Percentiles rank a stretch among this genome's conserved stretches.
Conservation (phyloP, 257 asterid genomes). For the Cruciata laevipes region DNA sequence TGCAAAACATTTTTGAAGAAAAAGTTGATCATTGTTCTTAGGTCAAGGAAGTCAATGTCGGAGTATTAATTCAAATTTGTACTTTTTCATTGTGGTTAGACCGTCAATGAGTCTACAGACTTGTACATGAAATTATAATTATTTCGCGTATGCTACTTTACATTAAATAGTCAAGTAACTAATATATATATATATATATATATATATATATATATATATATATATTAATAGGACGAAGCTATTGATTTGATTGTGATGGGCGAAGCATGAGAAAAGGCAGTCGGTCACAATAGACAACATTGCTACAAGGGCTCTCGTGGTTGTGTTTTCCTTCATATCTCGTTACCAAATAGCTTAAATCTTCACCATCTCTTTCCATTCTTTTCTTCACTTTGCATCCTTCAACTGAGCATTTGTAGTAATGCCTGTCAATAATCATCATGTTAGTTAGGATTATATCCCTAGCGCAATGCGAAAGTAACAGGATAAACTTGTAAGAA, state of each 20-base stretch:
- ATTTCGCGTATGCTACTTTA: background rate
- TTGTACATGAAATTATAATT: too few species aligned
- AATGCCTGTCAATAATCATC: conserved; percentile 17
- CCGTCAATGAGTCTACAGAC: too few species aligned
- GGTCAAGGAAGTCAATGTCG: too few species aligned
- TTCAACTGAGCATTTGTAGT: conserved; percentile 25
- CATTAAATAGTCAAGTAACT: background rate
- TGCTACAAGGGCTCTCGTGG: conserved; percentile 20
- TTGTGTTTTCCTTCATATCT: conserved; percentile 30
- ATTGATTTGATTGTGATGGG: conserved; percentile 11
- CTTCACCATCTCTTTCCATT: conserved; percentile 30
- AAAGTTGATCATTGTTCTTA: too few species aligned
- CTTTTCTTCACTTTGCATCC: conserved; percentile 32
- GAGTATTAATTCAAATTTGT: too few species aligned
- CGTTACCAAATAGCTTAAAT: conserved; percentile 23
- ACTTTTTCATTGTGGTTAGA: too few species aligned
- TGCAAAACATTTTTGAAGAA: too few species aligned
- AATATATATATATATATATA: too few species aligned
- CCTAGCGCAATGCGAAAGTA: too few species aligned
- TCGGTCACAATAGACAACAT: conserved; percentile 13
- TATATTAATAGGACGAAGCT: background rate
- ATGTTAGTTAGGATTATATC: too few species aligned
- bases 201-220: too few species aligned
- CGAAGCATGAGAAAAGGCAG: conserved; percentile 9
- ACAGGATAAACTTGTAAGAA: too few species aligned